A percentile compares a stretch with the other conserved stretches of the same genome.
Conservation (phyloP, 176 grass and related monocot species). For the Carex cristatella region DNA sequence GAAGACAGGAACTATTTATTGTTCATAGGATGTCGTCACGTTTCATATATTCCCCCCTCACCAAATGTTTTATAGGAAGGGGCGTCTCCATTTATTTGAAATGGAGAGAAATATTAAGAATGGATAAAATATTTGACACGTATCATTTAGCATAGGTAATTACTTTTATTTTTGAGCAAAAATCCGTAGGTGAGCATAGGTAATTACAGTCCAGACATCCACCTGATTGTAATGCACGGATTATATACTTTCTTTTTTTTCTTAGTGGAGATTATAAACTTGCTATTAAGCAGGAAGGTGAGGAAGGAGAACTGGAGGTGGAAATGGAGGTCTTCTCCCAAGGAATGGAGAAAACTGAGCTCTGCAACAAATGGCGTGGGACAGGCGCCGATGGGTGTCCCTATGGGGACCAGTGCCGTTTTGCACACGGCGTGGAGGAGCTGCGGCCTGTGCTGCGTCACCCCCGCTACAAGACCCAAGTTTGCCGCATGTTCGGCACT, state of each 20-base stretch:
- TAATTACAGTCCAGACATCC: not conserved
- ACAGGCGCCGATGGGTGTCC: conserved; percentile 34
- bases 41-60: not conserved
- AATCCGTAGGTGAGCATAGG: not conserved
- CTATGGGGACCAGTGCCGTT: conserved; percentile 56
- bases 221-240: conserved; percentile 3
- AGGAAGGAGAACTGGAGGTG: conserved; percentile 38
- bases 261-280: not conserved
- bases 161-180: too few species aligned
- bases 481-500: conserved; percentile 50
- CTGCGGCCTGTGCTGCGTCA: conserved; percentile 77
- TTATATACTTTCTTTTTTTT: not conserved
- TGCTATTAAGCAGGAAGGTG: conserved; percentile 29
- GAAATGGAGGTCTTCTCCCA: conserved; percentile 64
- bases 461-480: conserved; percentile 75
- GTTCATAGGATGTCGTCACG: not conserved
- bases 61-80: not conserved
- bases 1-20: not conserved
- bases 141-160: not conserved
- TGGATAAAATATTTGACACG: not conserved
- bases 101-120: not conserved
- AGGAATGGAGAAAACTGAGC: conserved; percentile 70
- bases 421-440: conserved; percentile 71
- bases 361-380: conserved; percentile 74
- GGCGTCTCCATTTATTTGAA: not conserved